Evolutionary conservation across 2,329 filamentous ascomycete genomes (phyloP), one percentile per base, ranked within the genome.

Genomic region (Arthroderma sp.): DNA sequence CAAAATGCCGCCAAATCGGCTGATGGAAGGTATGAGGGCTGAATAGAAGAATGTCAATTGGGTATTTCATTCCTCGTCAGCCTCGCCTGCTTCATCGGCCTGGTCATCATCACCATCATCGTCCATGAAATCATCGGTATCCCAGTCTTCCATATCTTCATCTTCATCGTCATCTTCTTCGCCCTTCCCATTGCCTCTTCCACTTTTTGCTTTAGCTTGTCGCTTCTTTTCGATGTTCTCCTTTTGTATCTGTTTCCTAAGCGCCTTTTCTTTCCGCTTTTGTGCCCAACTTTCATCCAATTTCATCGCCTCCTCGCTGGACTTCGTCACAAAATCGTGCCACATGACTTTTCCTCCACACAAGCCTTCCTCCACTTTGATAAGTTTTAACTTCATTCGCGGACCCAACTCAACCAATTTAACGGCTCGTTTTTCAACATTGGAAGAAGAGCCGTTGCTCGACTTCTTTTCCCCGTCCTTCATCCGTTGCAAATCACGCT

Each of bases 281-380:
- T 82, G 68, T 53, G 87, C 81, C 85, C 91, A 96, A 53, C 78
- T 75, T 68, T 81, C 77, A 54, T 96, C 88, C 54, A 95, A 66
- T 51, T 83, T 77, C 58, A 80, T 76, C 46, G 86, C 68, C 62
- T 98, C 88, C 11, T 77, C 74, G 54, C 78, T 78, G 5, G 78
- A 79, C 73, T 98, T 98, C 60, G 81, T 77, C 43, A 96, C 80
- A 59, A 86, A 93, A 60, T 95, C 87, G 63, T 98, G 91, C 91
- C 91, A 98, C 83, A 98, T 85, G 46, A 94, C 76, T 61, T 86
- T 91, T 41, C 91, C 91, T 28, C 77, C 75, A 56, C 87, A 95
- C 5, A 96, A 66, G 1, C 89, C 91, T 55, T 98, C 91, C 60
- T 98, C 91, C 4, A 98, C 88, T 68, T 98, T 98, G 45, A 86